Evolutionary conservation across 1,139 yeast species (phyloP).

Genomic region (Kazachstania sp.): DNA sequence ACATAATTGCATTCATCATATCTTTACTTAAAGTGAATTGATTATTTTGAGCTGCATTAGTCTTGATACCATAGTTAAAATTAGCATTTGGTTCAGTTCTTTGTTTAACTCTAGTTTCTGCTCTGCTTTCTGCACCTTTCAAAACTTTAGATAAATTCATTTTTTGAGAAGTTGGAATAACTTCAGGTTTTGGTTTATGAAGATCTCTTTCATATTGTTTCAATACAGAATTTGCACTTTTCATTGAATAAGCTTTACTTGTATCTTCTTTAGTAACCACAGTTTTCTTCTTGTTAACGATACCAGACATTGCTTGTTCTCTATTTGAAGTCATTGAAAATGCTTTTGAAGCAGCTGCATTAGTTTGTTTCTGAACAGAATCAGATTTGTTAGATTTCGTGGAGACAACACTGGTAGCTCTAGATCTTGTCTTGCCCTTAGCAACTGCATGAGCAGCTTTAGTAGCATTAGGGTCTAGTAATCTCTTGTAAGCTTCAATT

Average conservation of each 20-base stretch:
- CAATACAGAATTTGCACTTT: conserved; percentile 11
- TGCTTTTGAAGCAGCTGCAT: conserved; percentile 27
- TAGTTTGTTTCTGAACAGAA: conserved; percentile 11
- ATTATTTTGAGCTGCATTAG: conserved; percentile 9
- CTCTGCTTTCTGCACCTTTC: conserved; percentile 26
- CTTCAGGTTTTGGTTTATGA: neutral
- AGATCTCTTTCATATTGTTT: neutral
- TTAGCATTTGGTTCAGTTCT: conserved; percentile 23
- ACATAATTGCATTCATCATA: conserved; percentile 13
- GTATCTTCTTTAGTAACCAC: neutral
- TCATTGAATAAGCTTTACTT: conserved; percentile 19
- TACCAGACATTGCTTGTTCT: neutral
- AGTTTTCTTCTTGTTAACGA: neutral
- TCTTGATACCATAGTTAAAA: conserved; percentile 18
- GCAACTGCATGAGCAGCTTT: conserved; percentile 25
- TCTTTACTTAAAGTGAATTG: conserved; percentile 5
- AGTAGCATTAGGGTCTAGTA: conserved; percentile 35
- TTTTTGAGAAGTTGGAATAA: conserved; percentile 10
- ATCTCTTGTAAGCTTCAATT: conserved; percentile 57
- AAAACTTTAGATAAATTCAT: conserved; percentile 26
- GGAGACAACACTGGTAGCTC: conserved; percentile 1
- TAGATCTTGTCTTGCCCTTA: conserved; percentile 4
- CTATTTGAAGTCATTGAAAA: conserved; percentile 16
- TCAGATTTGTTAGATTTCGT: neutral
- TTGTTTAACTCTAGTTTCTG: conserved; percentile 21